Conservation (phyloP, 768 basidiomycete species). For the Leccinellum albellum region DNA sequence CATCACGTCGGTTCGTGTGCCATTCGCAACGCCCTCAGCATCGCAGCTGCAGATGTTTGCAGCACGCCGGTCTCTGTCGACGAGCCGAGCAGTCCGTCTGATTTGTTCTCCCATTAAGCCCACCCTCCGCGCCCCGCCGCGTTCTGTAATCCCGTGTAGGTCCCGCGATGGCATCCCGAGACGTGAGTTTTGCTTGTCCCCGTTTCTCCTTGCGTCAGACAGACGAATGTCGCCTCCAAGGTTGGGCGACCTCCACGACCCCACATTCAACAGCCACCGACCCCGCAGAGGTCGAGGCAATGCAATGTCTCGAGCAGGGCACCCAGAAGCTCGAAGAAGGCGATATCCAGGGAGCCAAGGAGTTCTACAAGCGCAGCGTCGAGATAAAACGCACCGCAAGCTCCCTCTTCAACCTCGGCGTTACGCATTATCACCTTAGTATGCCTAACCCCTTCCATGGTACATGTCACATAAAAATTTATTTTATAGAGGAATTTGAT, state of each 20-base stretch:
- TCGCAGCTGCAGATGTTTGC: conserved; percentile 23
- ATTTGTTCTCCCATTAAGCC: conserved; percentile 17
- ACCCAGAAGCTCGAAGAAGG: conserved; percentile 84
- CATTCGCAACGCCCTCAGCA: conserved; percentile 20
- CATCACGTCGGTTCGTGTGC: conserved; percentile 16
- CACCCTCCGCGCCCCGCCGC: conserved; percentile 8
- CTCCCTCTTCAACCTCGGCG: conserved; percentile 83
- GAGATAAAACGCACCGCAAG: conserved; percentile 78
- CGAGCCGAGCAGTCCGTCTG: conserved; percentile 21
- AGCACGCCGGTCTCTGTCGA: conserved; percentile 20
- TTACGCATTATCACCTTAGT: conserved; percentile 89
- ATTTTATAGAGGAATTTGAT: conserved; percentile 80
- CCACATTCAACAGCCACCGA: conserved; percentile 79
- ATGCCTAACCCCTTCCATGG: conserved; percentile 33
- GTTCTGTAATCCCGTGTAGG: conserved; percentile 5
- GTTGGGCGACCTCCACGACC: conserved; percentile 78
- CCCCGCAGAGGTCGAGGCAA: conserved; percentile 77
- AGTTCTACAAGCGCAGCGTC: conserved; percentile 71
- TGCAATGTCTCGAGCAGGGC: conserved; percentile 77
- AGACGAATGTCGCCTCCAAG: conserved; percentile 26
- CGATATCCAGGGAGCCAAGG: conserved; percentile 75
- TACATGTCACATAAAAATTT: conserved; percentile 13
- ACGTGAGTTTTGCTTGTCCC: conserved; percentile 27
- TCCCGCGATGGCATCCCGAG: conserved; percentile 12
- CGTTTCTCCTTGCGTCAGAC: conserved; percentile 1